A percentile compares a stretch with the other conserved stretches of the same genome.
Conservation (phyloP, 805 yeast species). For the Kurtzmaniella cleridarum region DNA sequence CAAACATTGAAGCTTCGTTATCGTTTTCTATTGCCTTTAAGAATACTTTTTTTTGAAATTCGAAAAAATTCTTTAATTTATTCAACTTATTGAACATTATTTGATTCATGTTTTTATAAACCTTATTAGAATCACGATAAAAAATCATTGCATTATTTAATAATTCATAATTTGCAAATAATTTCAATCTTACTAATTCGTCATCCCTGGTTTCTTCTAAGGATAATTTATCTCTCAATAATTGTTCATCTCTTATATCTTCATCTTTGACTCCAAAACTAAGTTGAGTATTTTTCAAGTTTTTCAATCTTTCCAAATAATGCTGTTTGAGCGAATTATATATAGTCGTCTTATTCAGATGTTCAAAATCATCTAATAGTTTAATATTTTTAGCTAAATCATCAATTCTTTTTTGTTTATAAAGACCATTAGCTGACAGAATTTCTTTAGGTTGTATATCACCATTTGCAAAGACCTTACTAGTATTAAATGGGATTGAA, state of each 20-base stretch:
- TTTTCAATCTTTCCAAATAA: conserved; percentile 19
- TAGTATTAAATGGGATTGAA: neutral
- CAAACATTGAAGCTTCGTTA: conserved; percentile 10
- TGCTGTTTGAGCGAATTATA: conserved; percentile 18
- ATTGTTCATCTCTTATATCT: conserved; percentile 23
- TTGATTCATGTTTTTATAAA: conserved; percentile 25
- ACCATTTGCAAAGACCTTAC: no score
- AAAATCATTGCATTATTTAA: conserved; percentile 25
- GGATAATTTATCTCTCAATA: conserved; percentile 12
- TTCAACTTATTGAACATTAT: conserved; percentile 28
- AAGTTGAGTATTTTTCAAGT: conserved; percentile 21
- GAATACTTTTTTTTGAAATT: conserved; percentile 28
- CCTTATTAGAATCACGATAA: conserved; percentile 33
- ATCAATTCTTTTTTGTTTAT: conserved; percentile 19
- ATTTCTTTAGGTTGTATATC: conserved; percentile 7
- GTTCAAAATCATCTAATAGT: conserved; percentile 14
- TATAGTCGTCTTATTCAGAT: conserved; percentile 12
- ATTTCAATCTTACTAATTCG: conserved; percentile 27
- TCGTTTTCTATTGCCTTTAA: conserved; percentile 12
- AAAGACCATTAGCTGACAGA: conserved; percentile 11
- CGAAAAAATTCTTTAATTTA: conserved; percentile 34
- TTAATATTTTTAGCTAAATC: conserved; percentile 12
- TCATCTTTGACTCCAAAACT: conserved; percentile 11
- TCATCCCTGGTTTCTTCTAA: conserved; percentile 24
- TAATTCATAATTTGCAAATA: conserved; percentile 27